A percentile compares a stretch with the other conserved stretches of the same genome.
Conservation (phyloP, 2,329 filamentous ascomycete species). For the Trichoderma sp. region DNA sequence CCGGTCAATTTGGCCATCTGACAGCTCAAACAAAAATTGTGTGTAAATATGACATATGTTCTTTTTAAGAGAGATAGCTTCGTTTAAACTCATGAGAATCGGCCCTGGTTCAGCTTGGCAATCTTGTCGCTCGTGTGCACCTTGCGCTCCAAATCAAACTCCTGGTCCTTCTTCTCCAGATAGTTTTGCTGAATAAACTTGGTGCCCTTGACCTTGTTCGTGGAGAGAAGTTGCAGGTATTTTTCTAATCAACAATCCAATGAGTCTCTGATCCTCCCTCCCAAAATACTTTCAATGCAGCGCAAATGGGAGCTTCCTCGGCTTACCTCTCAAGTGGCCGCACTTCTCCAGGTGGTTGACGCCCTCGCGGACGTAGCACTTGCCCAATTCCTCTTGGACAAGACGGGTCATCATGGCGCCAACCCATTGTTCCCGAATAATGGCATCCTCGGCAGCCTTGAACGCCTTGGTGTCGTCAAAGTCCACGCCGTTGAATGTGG, state of each 20-base stretch:
- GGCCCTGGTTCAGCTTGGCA: slow-evolving; percentile 41
- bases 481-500: slow-evolving; percentile 84
- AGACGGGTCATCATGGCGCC: slow-evolving; percentile 85
- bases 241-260: slow-evolving; percentile 57
- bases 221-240: slow-evolving; percentile 76
- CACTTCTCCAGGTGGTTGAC: slow-evolving; percentile 90
- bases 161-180: slow-evolving; percentile 54
- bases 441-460: slow-evolving; percentile 80
- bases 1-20: slow-evolving; percentile 8
- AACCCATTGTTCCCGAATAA: slow-evolving; percentile 86
- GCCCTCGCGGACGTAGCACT: slow-evolving; percentile 82
- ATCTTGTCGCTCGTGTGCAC: slow-evolving; percentile 45
- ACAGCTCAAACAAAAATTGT: background rate
- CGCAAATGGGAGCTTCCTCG: background rate
- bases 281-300: too few species aligned
- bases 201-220: slow-evolving; percentile 76
- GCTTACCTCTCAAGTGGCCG: slow-evolving; percentile 76
- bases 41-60: slow-evolving; percentile 1
- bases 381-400: slow-evolving; percentile 79
- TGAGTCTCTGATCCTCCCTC: slow-evolving; percentile 16
- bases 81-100: slow-evolving; percentile 35
- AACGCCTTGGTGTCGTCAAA: slow-evolving; percentile 79
- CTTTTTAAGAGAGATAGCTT: background rate
- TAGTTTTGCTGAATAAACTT: slow-evolving; percentile 81
- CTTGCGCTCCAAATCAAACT: slow-evolving; percentile 42